Base-by-base conservation (phyloP, 345 rosid genomes). In the Erodium maritimum region DNA sequence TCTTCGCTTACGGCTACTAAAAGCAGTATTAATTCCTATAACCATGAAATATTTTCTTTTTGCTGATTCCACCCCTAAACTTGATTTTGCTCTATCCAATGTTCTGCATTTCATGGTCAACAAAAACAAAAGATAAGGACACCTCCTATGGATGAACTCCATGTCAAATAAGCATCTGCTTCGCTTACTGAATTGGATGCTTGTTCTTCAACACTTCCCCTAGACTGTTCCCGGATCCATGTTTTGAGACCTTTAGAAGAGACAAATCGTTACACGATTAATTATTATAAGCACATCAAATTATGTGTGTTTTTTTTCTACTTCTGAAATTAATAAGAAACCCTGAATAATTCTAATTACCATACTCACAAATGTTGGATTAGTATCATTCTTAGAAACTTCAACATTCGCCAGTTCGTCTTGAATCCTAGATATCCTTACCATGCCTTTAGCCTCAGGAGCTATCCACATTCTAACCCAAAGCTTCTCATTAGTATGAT, bases 1-100 rank as follows among this genome's bases (percentile, higher is more conserved):
- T 71, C 98, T 85, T 57, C 95, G 79, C 64, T 77, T 81, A 69
- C 86, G 75, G 54, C 90, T 88, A 64, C 90, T 80, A 67, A 91
- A 88, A 57, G 88, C 89, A 0, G n/a, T n/a, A n/a, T n/a, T n/a
- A n/a, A n/a, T n/a, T n/a, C n/a, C n/a, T n/a, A n/a, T n/a, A n/a
- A n/a, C 90, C 95, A 91, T 82, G 57, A 88, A 80, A 54, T 80
- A 81, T 58, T 86, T 88, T 45, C 62, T 74, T 21, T 19, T 59
- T n/a, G 55, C 52, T 45, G 69, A 13, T 62, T 84, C 61, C 71
- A 64, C 73, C 80, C 81, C 81, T 56, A 77, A 29, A 56, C 57
- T 70, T 62, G 79, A 69, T 58, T 80, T 73, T 42, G 69, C 71
- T 54, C 60, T 64, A 67, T 78, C 77, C 34, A 74, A 69, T 21